Evolutionary conservation across 495 filamentous ascomycete genomes (phyloP).

Genomic region (Choiromyces venosus): DNA sequence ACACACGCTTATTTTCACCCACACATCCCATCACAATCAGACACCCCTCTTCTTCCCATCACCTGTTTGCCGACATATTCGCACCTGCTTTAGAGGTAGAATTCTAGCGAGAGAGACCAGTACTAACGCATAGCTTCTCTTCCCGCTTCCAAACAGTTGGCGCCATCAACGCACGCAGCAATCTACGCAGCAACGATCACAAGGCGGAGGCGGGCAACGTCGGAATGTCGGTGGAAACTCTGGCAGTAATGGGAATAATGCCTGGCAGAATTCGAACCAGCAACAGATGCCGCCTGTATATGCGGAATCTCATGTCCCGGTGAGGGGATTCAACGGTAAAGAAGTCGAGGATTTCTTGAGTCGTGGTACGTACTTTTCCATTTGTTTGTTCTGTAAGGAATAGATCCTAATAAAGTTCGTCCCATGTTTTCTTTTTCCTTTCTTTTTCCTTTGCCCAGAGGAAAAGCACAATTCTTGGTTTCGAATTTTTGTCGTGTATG

Average conservation of each 20-base stretch:
- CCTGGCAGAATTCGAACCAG: conserved; percentile 31
- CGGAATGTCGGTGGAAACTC: conserved; percentile 31
- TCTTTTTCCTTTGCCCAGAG: neutral
- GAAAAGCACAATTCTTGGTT: neutral
- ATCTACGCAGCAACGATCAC: conserved; percentile 31
- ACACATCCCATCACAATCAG: neutral
- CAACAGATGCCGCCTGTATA: conserved; percentile 28
- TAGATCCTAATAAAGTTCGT: neutral
- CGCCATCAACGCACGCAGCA: conserved; percentile 23
- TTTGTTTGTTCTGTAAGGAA: neutral
- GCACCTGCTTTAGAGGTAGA: conserved; percentile 5
- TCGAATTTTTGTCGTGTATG: neutral
- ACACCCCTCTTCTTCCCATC: neutral
- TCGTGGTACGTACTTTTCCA: conserved; percentile 29
- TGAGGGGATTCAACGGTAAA: conserved; percentile 40
- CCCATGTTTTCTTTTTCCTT: neutral
- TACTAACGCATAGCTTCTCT: conserved; percentile 18
- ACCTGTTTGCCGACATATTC: conserved; percentile 15
- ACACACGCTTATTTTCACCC: neutral
- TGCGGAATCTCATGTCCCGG: conserved; percentile 37
- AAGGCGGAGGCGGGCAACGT: conserved; percentile 30
- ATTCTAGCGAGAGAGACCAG: conserved; percentile 14
- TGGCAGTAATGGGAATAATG: conserved; percentile 37
- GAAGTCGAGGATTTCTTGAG: conserved; percentile 39
- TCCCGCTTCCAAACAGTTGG: conserved; percentile 25